phyloP scores from a whole-genome alignment of 768 basidiomycete genomes.

The Trametes gibbosa region DNA sequence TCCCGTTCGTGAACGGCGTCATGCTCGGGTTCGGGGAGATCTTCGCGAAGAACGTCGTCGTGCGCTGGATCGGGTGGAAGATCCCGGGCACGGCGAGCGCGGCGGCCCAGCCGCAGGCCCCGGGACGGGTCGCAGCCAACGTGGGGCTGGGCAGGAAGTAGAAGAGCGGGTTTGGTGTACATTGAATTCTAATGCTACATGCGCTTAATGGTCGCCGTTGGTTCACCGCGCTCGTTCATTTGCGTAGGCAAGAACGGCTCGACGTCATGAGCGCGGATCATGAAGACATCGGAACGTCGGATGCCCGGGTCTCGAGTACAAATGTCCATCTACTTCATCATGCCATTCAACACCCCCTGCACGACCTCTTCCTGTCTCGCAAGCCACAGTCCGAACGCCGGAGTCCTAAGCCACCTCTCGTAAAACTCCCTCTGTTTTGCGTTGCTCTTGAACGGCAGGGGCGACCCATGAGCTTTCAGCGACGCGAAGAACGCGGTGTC shows the following conservation, averaged over 20 bases:
- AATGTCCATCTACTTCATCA: not conserved
- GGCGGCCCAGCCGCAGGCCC: constrained; percentile 7
- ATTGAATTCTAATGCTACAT: not conserved
- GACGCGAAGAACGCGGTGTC: constrained; percentile 66
- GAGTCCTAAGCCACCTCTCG: constrained; percentile 70
- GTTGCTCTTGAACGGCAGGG: constrained; percentile 71
- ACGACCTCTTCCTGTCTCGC: constrained; percentile 74
- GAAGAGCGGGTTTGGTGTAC: not conserved
- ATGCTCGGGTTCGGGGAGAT: constrained; percentile 98
- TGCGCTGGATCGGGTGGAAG: constrained; percentile 50
- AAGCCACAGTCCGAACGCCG: constrained; percentile 79
- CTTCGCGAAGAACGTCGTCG: constrained; percentile 76
- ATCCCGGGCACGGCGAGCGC: constrained; percentile 20
- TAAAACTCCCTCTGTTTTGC: constrained; percentile 72
- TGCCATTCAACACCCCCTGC: constrained; percentile 44
- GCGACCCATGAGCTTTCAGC: constrained; percentile 64
- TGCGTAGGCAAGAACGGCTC: not conserved
- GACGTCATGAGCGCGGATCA: too few species aligned
- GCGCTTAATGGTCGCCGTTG: constrained; percentile 3
- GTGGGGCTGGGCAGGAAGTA: constrained; percentile 15
- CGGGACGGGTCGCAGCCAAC: constrained; percentile 11
- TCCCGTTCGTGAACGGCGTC: constrained; percentile 91
- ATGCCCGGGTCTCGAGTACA: not conserved
- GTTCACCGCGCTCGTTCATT: not conserved
- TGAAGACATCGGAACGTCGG: too few species aligned